These are phyloP conservation scores for Pelargonium nanum DNA, from an alignment of 345 rosid genomes.

Conservation along the genomic window DNA sequence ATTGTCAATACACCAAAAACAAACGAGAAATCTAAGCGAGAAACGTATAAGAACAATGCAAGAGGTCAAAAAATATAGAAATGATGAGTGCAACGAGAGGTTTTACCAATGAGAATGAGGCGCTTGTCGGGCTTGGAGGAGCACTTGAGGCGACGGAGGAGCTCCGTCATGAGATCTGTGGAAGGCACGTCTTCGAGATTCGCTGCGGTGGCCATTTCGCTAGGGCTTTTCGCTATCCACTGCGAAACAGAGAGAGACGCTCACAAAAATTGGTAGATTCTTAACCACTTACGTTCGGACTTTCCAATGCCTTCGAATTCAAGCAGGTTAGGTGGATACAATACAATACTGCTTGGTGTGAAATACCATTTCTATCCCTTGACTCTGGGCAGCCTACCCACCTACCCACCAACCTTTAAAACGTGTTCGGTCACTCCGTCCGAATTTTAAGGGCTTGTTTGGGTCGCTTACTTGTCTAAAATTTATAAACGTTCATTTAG, in stretches of 20 bases:
- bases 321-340: too few species aligned
- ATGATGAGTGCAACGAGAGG: too few species aligned
- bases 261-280: constrained; percentile 4
- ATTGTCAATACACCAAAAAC: not conserved
- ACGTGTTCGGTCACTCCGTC: too few species aligned
- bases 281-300: too few species aligned
- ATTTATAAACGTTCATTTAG: too few species aligned
- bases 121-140: constrained; percentile 84
- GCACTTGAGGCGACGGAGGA: constrained; percentile 92
- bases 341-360: too few species aligned
- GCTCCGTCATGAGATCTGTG: constrained; percentile 73
- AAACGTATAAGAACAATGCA: not conserved
- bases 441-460: too few species aligned
- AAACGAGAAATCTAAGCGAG: not conserved
- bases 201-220: constrained; percentile 33
- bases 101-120: constrained; percentile 87
- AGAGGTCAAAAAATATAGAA: not conserved
- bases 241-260: not conserved
- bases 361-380: too few species aligned
- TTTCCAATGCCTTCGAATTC: too few species aligned
- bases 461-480: too few species aligned
- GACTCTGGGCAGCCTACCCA: too few species aligned
- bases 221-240: constrained; percentile 11
- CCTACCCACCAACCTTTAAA: too few species aligned
- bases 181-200: constrained; percentile 80